Evolutionary conservation across 306 rosid genomes (phyloP), one percentile per base, ranked within the genome.

Genomic region (Glycine soja): DNA sequence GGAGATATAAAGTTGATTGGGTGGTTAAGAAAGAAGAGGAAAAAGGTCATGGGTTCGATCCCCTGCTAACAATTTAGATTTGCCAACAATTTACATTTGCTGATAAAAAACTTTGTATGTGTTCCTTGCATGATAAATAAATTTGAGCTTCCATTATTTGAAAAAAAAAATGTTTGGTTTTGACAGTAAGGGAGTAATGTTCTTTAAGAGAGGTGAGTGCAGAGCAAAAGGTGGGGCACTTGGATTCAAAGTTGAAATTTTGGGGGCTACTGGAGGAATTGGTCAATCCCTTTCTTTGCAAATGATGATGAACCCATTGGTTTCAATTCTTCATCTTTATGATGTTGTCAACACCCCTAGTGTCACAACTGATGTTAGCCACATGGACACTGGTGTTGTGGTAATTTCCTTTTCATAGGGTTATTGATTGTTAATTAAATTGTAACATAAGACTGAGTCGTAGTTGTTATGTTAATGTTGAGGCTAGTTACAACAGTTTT

Each of bases 321-420:
- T 96, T 68, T 93, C 99, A 0, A 89, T 90, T 85, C 98, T 96
- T 84, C 99, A 96, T 88, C 99, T 96, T 42, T 96, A 96, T 65
- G 99, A 96, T 79, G 99, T 93, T 19, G 98, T 90, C 42, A 96
- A 96, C 65, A 32, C 97, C 68, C 99, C 99, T 8, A 98, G 99
- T 42, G 98, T 93, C 80, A 96, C 99, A 2, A 94, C 97, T 80
- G 99, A 96, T 84, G 86, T 96, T 80, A 90, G 98, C 70, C 99
- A 96, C 85, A 93, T 93, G 93, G 99, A 93, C 81, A 92, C 99
- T 47, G 97, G 94, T 76, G 98, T 97, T 10, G 98, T 96, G 97
- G 99, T 93, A 90, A 86, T 74, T 58, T 78, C 15, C 32, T 34
- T 74, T 65, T 52, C 68, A 34, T 12, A 72, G 43, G 72, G 43